These are phyloP conservation scores for Pilasporangium apinafurcum DNA, from an alignment of 352 stramenopile genomes.

Conservation along the genomic window DNA sequence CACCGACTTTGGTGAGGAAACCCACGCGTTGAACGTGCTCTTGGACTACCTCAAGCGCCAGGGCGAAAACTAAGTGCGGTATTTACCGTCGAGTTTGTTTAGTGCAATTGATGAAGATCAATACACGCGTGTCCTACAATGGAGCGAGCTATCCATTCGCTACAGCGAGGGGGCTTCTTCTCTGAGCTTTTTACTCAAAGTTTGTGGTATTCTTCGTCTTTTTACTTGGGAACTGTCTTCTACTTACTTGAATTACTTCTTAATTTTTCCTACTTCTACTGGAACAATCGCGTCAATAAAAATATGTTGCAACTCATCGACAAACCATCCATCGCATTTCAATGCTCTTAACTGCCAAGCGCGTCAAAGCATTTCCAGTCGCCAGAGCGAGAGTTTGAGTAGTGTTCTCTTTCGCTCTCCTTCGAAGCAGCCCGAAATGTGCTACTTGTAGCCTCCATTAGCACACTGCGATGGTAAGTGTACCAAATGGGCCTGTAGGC, in stretches of 20 bases:
- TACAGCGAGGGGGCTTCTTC: conserved; percentile 15
- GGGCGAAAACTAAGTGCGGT: conserved; percentile 82
- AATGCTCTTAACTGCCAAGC: too few species aligned
- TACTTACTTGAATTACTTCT: background rate
- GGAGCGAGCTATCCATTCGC: background rate
- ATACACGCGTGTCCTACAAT: background rate
- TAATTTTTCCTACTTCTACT: background rate
- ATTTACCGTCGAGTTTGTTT: conserved; percentile 13
- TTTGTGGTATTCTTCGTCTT: background rate
- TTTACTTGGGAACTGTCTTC: conserved; percentile 2
- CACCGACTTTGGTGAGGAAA: conserved; percentile 99
- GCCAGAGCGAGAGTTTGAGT: too few species aligned
- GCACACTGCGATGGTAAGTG: too few species aligned
- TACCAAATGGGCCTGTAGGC: background rate
- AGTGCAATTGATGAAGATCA: background rate
- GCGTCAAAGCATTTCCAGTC: too few species aligned
- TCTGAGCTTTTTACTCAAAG: conserved; percentile 31
- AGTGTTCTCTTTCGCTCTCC: too few species aligned
- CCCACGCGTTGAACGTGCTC: conserved; percentile 95
- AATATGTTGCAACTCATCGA: too few species aligned
- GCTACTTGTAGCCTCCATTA: too few species aligned
- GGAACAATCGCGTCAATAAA: background rate
- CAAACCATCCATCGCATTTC: too few species aligned
- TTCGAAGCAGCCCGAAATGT: too few species aligned
- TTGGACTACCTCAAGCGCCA: conserved; percentile 98